These are phyloP conservation scores for Platanthera zijinensis DNA, from an alignment of 106 monocot genomes.

Conservation along the genomic window DNA sequence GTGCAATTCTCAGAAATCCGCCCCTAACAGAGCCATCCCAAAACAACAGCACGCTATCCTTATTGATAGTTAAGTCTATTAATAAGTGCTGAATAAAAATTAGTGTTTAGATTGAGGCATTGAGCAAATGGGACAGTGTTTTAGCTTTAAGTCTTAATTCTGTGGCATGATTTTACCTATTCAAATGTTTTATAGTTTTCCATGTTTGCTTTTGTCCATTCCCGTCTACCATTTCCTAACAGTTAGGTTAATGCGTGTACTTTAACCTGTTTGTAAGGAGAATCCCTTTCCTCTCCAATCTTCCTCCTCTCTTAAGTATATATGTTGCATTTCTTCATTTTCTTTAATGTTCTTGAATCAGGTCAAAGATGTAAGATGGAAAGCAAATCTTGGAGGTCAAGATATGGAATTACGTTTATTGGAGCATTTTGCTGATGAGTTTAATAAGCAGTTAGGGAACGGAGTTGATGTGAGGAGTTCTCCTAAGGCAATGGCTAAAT, in stretches of 20 bases:
- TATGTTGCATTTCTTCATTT: background rate
- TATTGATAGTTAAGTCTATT: no score
- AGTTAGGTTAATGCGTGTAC: background rate
- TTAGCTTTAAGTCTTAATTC: background rate
- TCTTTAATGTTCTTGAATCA: slow-evolving; percentile 13
- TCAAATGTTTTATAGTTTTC: background rate
- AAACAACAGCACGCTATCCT: no score
- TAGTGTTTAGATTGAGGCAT: background rate
- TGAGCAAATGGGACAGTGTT: background rate
- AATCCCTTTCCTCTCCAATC: background rate
- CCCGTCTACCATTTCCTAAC: background rate
- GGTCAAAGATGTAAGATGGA: slow-evolving; percentile 99
- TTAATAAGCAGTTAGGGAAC: slow-evolving; percentile 80
- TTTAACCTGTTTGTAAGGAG: background rate
- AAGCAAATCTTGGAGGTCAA: slow-evolving; percentile 75
- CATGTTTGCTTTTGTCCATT: background rate
- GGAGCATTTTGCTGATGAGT: slow-evolving; percentile 93
- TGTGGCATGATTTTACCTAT: background rate
- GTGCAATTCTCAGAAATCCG: no score
- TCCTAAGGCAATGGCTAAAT: slow-evolving; percentile 94
- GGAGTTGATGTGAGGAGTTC: slow-evolving; percentile 79
- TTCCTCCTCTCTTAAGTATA: background rate
- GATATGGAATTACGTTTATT: slow-evolving; percentile 79
- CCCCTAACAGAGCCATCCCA: no score
- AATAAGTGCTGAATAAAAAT: background rate